Percentiles rank a stretch among this genome's conserved stretches.
Evolutionary conservation across 805 yeast genomes (phyloP).

Genomic region (Saccharomycopsis sp.): DNA sequence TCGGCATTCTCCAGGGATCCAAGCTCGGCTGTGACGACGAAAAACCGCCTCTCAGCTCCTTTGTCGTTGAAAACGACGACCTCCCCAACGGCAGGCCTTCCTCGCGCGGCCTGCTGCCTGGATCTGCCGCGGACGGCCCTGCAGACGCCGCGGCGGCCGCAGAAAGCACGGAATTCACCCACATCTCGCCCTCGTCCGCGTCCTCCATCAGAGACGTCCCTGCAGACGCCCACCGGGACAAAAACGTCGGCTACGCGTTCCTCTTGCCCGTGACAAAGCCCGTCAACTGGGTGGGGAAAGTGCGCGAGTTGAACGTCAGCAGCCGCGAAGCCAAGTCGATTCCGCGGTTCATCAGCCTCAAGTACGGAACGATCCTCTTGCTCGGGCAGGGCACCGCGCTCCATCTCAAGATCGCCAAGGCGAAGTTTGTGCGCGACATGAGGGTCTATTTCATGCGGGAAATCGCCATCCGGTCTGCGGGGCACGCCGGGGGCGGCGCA

Average conservation of each 20-base stretch:
- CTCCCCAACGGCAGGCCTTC: background rate
- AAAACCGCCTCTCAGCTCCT: constrained; percentile 23
- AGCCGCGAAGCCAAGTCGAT: background rate
- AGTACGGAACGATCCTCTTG: constrained; percentile 15
- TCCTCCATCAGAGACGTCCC: background rate
- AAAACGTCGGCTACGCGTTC: constrained; percentile 10
- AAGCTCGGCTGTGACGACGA: constrained; percentile 46
- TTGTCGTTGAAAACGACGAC: constrained; percentile 5
- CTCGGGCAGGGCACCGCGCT: constrained; percentile 15
- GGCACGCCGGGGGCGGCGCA: background rate
- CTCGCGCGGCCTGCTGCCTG: too few species aligned
- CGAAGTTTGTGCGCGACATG: constrained; percentile 13
- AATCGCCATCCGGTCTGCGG: background rate
- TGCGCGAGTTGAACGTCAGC: constrained; percentile 6
- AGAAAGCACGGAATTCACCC: background rate
- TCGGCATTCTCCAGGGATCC: constrained; percentile 38
- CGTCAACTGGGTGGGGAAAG: constrained; percentile 13
- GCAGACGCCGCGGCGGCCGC: background rate
- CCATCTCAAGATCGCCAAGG: constrained; percentile 6
- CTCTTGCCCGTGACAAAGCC: constrained; percentile 11
- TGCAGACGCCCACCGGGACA: background rate
- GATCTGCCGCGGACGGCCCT: background rate
- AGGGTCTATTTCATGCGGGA: constrained; percentile 6
- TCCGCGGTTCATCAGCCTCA: constrained; percentile 12
- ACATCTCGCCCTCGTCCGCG: background rate